phyloP scores from a whole-genome alignment of 2,329 filamentous ascomycete species.

The Curvularia spicifera region DNA sequence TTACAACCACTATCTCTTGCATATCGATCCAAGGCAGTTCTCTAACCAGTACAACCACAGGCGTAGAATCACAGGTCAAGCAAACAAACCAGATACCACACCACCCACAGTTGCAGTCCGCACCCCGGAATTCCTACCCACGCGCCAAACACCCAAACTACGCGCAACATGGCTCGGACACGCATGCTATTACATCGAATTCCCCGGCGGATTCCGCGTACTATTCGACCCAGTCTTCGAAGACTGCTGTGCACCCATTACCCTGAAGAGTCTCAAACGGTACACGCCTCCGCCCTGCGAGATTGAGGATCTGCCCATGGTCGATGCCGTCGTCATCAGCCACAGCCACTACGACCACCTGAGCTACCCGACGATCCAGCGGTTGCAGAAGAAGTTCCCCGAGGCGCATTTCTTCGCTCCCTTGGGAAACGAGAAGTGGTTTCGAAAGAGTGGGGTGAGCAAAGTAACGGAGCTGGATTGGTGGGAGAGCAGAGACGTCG shows the following conservation, averaged over 20 bases:
- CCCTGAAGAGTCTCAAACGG: constrained; percentile 73
- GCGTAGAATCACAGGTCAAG: constrained; percentile 58
- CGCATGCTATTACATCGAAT: constrained; percentile 92
- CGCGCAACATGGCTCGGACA: constrained; percentile 95
- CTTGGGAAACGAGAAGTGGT: constrained; percentile 83
- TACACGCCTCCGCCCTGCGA: constrained; percentile 79
- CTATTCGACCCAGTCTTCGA: constrained; percentile 95
- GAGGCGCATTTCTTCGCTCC: constrained; percentile 88
- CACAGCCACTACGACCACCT: constrained; percentile 96
- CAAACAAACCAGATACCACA: constrained; percentile 66
- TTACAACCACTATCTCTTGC: not conserved
- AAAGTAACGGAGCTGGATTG: constrained; percentile 91
- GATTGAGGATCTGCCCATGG: constrained; percentile 75
- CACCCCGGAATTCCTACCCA: constrained; percentile 70
- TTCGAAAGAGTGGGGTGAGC: constrained; percentile 69
- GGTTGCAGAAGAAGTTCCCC: constrained; percentile 74
- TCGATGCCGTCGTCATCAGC: constrained; percentile 78
- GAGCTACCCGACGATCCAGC: constrained; percentile 74
- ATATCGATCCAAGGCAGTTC: not conserved
- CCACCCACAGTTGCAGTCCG: constrained; percentile 70
- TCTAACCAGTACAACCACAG: constrained; percentile 28
- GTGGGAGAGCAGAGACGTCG: constrained; percentile 87
- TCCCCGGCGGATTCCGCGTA: constrained; percentile 81
- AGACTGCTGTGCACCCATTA: constrained; percentile 80
- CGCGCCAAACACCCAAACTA: constrained; percentile 65